phyloP scores from a whole-genome alignment of 306 rosid species.

The Hylodesmum podocarpum region DNA sequence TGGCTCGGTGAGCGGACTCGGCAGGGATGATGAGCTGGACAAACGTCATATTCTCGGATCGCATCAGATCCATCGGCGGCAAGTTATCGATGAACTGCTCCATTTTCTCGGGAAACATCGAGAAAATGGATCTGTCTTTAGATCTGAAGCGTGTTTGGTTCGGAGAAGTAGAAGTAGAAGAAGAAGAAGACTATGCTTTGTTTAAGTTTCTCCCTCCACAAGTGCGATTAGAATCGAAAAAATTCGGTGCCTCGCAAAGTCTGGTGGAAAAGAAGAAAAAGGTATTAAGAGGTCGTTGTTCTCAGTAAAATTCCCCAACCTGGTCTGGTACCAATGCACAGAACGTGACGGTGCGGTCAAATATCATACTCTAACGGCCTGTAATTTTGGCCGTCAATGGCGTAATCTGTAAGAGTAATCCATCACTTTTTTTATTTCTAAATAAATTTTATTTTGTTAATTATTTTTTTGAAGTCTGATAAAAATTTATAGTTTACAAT shows the following conservation, averaged over 20 bases:
- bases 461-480: no score
- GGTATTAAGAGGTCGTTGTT: neutral
- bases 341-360: constrained; percentile 39
- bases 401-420: neutral
- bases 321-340: neutral
- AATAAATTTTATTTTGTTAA: no score
- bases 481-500: no score
- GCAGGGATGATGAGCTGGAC: constrained; percentile 95
- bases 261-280: neutral
- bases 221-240: constrained; percentile 49
- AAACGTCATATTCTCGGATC: constrained; percentile 97
- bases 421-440: neutral
- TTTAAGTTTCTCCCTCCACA: constrained; percentile 40
- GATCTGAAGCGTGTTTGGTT: constrained; percentile 55
- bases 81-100: constrained; percentile 70
- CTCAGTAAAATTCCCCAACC: constrained; percentile 17
- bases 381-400: constrained; percentile 24
- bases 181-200: constrained; percentile 34
- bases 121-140: constrained; percentile 39
- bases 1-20: constrained; percentile 93
- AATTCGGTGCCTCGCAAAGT: constrained; percentile 19
- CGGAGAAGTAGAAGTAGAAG: constrained; percentile 47
- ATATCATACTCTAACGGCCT: neutral
- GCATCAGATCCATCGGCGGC: constrained; percentile 97
- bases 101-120: constrained; percentile 63